Percentiles rank a stretch among this genome's conserved stretches.
Evolutionary conservation across 2,329 filamentous ascomycete species (phyloP).

Genomic region (Botryotinia calthae): DNA sequence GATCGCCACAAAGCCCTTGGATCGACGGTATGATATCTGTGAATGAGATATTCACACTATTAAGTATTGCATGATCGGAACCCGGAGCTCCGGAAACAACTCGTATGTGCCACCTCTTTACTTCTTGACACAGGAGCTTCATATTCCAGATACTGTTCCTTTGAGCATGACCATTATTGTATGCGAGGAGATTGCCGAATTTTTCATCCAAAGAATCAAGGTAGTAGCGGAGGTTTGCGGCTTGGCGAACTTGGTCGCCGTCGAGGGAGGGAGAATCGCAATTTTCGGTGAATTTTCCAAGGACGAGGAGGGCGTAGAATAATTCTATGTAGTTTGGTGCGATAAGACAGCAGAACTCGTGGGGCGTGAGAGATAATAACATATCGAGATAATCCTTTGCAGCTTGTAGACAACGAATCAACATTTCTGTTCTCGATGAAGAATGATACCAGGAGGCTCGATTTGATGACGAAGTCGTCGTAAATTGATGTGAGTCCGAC

Average conservation of each 20-base stretch:
- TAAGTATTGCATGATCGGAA: background rate
- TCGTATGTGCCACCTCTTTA: background rate
- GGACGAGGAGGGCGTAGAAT: conserved; percentile 28
- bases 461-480: background rate
- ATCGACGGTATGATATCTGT: background rate
- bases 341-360: conserved; percentile 14
- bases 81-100: background rate
- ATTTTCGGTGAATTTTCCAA: conserved; percentile 25
- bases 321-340: conserved; percentile 24
- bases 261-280: conserved; percentile 23
- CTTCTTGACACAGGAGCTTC: background rate
- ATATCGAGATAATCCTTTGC: conserved; percentile 29
- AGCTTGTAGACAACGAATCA: conserved; percentile 26
- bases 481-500: conserved; percentile 11
- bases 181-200: background rate
- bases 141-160: background rate
- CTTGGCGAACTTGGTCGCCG: conserved; percentile 10
- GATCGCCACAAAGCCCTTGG: background rate
- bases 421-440: conserved; percentile 24
- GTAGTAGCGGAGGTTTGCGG: conserved; percentile 28
- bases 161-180: background rate
- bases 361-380: conserved; percentile 20
- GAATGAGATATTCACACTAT: background rate
- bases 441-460: conserved; percentile 29
- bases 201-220: conserved; percentile 25